A percentile compares a stretch with the other conserved stretches of the same genome.
Conservation (phyloP, 371 early-diverging fungal genomes). For the Smittium culicis region DNA sequence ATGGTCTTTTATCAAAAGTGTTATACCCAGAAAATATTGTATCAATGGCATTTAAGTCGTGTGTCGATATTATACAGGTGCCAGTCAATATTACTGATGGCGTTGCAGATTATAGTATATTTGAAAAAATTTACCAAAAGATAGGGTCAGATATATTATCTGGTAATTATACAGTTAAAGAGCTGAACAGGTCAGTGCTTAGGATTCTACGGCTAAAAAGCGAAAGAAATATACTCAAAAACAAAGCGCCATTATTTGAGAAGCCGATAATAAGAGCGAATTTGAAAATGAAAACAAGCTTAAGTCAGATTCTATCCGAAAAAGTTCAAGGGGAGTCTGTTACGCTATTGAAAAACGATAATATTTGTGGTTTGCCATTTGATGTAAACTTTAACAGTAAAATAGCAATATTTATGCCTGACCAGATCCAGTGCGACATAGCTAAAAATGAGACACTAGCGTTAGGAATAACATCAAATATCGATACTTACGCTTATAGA, state of each 20-base stretch:
- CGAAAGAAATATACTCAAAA: background rate
- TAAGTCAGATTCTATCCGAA: background rate
- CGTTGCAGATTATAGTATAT: background rate
- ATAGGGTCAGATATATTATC: background rate
- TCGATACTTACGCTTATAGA: background rate
- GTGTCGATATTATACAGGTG: background rate
- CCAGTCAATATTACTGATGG: background rate
- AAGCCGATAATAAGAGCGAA: background rate
- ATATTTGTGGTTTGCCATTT: background rate
- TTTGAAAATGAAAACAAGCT: background rate
- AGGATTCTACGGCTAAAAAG: background rate
- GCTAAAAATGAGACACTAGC: no score
- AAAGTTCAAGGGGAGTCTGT: background rate
- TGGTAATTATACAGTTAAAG: background rate
- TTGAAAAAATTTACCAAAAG: background rate
- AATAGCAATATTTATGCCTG: constrained; percentile 5
- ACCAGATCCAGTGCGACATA: no score
- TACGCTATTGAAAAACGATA: constrained; percentile 7
- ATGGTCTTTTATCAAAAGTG: background rate
- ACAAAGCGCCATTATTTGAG: background rate
- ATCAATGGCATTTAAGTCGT: background rate
- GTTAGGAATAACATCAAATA: background rate
- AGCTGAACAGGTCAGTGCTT: background rate
- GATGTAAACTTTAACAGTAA: background rate
- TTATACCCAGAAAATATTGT: background rate